Conservation (phyloP, 441 rosid genomes). For the Populus hybrid region DNA sequence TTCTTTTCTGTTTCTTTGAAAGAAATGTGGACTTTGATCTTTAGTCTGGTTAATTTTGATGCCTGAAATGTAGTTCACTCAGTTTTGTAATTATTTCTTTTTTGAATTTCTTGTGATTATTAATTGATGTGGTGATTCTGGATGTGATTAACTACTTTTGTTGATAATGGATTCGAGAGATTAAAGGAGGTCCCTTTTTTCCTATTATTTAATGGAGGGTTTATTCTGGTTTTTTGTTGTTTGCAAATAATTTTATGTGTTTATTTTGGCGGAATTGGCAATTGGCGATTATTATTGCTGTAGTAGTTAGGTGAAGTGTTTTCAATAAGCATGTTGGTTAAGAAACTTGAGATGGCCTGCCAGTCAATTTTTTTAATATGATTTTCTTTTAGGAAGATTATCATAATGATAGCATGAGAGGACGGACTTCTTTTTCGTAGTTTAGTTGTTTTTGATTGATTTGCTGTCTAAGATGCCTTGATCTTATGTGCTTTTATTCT, state of each 20-base stretch:
- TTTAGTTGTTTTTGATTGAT: not conserved
- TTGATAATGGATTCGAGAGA: slow-evolving; percentile 8
- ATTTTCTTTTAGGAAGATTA: not conserved
- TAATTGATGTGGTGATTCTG: not conserved
- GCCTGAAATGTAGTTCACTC: not conserved
- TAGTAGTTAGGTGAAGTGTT: not conserved
- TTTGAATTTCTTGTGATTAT: not conserved
- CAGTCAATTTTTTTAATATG: not conserved
- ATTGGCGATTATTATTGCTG: not conserved
- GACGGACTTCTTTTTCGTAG: not conserved
- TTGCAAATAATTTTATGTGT: not conserved
- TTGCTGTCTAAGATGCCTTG: not conserved
- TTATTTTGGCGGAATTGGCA: not conserved
- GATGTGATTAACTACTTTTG: not conserved
- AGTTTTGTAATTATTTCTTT: not conserved
- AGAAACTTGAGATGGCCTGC: slow-evolving; percentile 1
- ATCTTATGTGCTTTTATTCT: slow-evolving; percentile 5
- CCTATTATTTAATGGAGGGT: no score
- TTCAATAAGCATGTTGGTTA: not conserved
- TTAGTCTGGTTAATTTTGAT: not conserved
- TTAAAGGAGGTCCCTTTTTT: not conserved
- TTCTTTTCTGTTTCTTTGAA: not conserved
- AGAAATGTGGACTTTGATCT: not conserved
- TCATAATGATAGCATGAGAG: not conserved
- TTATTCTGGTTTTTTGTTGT: not conserved